These are phyloP conservation scores for Dioscorea cayenensis DNA, from an alignment of 116 monocot species.

Conservation along the genomic window DNA sequence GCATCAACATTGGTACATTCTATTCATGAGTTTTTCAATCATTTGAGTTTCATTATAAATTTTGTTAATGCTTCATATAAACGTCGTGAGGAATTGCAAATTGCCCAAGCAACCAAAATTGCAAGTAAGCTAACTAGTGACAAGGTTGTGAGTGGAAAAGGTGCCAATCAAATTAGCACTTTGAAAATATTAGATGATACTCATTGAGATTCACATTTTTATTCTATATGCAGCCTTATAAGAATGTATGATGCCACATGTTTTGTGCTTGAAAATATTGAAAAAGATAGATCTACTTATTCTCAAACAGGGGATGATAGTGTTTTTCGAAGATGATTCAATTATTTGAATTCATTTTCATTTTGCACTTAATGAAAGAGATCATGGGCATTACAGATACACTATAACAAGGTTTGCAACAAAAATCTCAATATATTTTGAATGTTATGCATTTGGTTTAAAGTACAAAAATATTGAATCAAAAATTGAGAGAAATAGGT, in stretches of 20 bases:
- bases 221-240: no score
- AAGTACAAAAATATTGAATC: not conserved
- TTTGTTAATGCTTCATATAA: no score
- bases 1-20: not conserved
- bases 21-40: not conserved
- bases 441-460: not conserved
- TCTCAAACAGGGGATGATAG: not conserved
- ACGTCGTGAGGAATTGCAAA: no score
- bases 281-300: not conserved
- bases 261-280: not conserved
- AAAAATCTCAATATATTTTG: not conserved
- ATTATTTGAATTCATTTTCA: not conserved
- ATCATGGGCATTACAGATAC: not conserved
- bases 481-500: not conserved
- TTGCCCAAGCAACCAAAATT: no score
- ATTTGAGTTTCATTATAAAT: no score
- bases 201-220: no score
- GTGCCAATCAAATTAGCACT: no score
- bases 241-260: not conserved
- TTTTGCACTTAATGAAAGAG: not conserved
- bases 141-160: no score
- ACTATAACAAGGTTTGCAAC: not conserved
- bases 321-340: not conserved
- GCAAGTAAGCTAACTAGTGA: no score
- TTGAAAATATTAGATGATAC: no score